Evolutionary conservation across 768 basidiomycete genomes (phyloP).

Genomic region (Cubamyces sp.): DNA sequence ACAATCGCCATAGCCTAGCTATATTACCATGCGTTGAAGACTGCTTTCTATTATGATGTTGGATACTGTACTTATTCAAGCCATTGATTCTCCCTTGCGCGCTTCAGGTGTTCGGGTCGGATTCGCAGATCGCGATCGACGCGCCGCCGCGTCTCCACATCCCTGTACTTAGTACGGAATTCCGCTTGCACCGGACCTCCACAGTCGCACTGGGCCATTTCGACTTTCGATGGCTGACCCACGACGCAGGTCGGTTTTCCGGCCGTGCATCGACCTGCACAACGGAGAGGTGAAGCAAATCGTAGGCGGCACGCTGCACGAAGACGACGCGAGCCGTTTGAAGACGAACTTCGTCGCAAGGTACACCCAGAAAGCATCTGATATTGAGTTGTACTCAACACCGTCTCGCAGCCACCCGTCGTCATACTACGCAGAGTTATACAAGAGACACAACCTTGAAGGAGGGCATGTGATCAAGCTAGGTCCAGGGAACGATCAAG

Average conservation of each 20-base stretch:
- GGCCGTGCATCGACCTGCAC: constrained; percentile 97
- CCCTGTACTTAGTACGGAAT: too few relatives aligned
- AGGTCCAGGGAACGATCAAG: constrained; percentile 85
- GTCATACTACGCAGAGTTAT: constrained; percentile 78
- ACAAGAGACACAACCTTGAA: constrained; percentile 64
- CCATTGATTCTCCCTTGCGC: too few relatives aligned
- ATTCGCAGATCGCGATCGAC: constrained; percentile 11
- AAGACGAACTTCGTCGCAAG: constrained; percentile 92
- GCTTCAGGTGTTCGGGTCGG: background rate
- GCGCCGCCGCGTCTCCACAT: background rate
- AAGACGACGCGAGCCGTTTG: constrained; percentile 58
- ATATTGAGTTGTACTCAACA: constrained; percentile 8
- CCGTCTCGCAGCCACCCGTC: constrained; percentile 64
- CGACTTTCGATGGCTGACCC: background rate
- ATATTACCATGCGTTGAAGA: too few relatives aligned
- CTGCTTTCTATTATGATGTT: too few relatives aligned
- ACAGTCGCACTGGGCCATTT: too few relatives aligned
- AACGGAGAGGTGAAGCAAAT: constrained; percentile 97
- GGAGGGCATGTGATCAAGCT: constrained; percentile 98
- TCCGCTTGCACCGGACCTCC: background rate
- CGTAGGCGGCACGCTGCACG: constrained; percentile 91
- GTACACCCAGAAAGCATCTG: constrained; percentile 47
- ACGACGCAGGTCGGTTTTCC: constrained; percentile 52
- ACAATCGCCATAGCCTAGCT: too few relatives aligned
- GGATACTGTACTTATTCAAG: too few relatives aligned